Evolutionary conservation across 306 rosid species (phyloP).

Genomic region (Corylus americana): DNA sequence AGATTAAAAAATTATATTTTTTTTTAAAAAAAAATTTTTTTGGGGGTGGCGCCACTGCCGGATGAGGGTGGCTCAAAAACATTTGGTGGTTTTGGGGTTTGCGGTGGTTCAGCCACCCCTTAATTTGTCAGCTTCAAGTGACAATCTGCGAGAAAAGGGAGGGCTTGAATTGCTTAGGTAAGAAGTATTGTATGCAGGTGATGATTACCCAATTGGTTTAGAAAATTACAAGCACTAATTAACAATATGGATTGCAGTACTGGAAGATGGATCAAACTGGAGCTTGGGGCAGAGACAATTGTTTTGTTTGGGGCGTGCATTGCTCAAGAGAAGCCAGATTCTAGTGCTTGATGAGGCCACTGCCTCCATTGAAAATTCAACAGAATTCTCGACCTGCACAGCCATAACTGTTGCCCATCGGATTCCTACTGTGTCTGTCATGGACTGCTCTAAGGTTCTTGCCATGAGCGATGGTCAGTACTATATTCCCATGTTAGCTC

Average conservation of each 20-base stretch:
- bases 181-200: neutral
- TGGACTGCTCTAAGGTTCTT: slow-evolving; percentile 34
- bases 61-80: no score
- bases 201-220: neutral
- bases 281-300: slow-evolving; percentile 36
- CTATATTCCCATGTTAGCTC: no score
- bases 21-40: no score
- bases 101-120: no score
- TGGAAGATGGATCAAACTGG: slow-evolving; percentile 38
- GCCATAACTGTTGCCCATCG: slow-evolving; percentile 35
- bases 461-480: slow-evolving; percentile 35
- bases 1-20: no score
- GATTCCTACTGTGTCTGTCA: slow-evolving; percentile 30
- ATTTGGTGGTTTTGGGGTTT: no score
- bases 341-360: neutral
- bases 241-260: slow-evolving; percentile 14
- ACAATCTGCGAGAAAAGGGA: slow-evolving; percentile 19
- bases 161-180: slow-evolving; percentile 37
- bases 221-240: neutral
- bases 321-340: neutral
- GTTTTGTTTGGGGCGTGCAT: slow-evolving; percentile 33
- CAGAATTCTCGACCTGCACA: slow-evolving; percentile 23
- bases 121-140: slow-evolving; percentile 23
- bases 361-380: neutral
- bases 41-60: no score